phyloP scores from a whole-genome alignment of 257 asterid species.

The Lithospermum erythrorhizon region DNA sequence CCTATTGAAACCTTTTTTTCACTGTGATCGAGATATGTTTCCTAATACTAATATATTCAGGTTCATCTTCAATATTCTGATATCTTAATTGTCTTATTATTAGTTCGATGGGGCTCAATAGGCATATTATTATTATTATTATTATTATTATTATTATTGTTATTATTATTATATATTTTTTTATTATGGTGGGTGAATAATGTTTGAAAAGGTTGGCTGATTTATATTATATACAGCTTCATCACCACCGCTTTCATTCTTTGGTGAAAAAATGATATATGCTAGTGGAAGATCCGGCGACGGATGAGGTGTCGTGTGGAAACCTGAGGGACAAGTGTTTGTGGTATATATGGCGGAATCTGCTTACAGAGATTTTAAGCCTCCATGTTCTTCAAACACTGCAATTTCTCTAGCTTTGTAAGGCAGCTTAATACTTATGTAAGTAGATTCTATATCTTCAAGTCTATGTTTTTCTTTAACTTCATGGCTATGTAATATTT shows the following conservation, averaged over 20 bases:
- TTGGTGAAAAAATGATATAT: constrained; percentile 68
- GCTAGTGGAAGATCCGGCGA: constrained; percentile 81
- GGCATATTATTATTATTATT: too few relatives aligned
- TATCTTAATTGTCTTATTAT: too few relatives aligned
- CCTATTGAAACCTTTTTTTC: too few relatives aligned
- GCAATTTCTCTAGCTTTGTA: constrained; percentile 97
- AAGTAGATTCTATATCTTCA: constrained; percentile 9
- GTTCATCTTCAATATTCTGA: too few relatives aligned
- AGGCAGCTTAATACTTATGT: constrained; percentile 93
- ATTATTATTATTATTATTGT: too few relatives aligned
- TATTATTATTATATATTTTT: too few relatives aligned
- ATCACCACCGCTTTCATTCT: constrained; percentile 47
- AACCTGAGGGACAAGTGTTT: constrained; percentile 60
- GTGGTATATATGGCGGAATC: constrained; percentile 84
- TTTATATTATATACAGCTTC: constrained; percentile 39
- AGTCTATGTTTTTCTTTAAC: too few relatives aligned
- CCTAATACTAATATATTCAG: too few relatives aligned
- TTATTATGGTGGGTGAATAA: constrained; percentile 9
- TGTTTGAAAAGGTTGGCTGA: constrained; percentile 40
- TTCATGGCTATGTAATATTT: too few relatives aligned
- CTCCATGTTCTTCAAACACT: constrained; percentile 74
- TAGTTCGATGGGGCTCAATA: too few relatives aligned
- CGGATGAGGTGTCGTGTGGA: constrained; percentile 73
- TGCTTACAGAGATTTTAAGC: constrained; percentile 63
- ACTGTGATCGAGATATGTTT: too few relatives aligned